These are phyloP conservation scores for Fusarium penzigii DNA, from an alignment of 2,329 filamentous ascomycete genomes.

Conservation along the genomic window DNA sequence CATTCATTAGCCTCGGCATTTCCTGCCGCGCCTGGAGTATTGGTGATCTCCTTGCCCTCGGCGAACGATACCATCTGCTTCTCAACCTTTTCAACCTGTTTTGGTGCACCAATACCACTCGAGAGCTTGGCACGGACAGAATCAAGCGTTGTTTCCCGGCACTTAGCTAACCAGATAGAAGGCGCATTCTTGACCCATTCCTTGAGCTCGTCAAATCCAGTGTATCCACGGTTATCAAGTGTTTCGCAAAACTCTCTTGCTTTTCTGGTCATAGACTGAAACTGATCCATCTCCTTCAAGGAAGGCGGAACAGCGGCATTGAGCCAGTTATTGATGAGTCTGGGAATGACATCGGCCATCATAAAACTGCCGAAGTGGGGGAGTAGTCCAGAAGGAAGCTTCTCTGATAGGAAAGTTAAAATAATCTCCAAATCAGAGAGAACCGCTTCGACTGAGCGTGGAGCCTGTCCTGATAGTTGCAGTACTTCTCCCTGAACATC, in stretches of 20 bases:
- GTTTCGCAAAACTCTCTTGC: constrained; percentile 64
- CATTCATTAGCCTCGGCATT: constrained; percentile 62
- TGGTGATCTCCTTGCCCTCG: constrained; percentile 64
- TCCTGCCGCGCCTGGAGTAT: constrained; percentile 49
- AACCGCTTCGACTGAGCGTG: constrained; percentile 50
- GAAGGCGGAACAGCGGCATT: constrained; percentile 74
- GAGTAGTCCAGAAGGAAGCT: constrained; percentile 56
- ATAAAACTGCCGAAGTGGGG: constrained; percentile 67
- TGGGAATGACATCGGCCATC: constrained; percentile 67
- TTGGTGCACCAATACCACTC: constrained; percentile 65
- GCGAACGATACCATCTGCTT: constrained; percentile 72
- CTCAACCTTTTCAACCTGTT: constrained; percentile 79
- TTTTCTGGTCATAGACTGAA: constrained; percentile 68
- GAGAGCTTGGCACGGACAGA: constrained; percentile 70
- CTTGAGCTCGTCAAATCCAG: constrained; percentile 61
- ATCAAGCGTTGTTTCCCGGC: constrained; percentile 77
- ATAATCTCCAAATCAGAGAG: constrained; percentile 55
- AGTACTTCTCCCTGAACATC: constrained; percentile 45
- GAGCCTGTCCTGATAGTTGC: constrained; percentile 42
- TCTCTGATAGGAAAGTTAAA: constrained; percentile 52
- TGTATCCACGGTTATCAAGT: constrained; percentile 65
- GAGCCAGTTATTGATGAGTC: constrained; percentile 74
- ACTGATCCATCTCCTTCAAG: constrained; percentile 68
- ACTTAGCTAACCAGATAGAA: constrained; percentile 81
- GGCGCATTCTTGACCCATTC: constrained; percentile 83